These are phyloP conservation scores for Yarrowia sp. DNA, from an alignment of 805 yeast genomes.

Conservation along the genomic window DNA sequence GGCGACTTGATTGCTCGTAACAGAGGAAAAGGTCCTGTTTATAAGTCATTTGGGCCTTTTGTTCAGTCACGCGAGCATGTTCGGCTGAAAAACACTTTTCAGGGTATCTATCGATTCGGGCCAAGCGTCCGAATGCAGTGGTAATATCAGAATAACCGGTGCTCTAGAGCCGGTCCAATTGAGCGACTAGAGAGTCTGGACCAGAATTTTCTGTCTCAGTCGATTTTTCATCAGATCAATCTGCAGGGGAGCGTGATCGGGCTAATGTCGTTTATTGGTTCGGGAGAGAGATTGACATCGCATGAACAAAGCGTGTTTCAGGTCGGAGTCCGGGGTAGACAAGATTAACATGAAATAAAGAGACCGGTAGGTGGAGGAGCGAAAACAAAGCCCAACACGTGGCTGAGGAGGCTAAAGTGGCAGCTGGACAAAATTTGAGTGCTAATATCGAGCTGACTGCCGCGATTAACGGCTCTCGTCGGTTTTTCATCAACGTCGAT, in stretches of 20 bases:
- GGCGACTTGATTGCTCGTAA: neutral
- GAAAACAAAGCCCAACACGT: neutral
- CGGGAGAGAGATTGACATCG: conserved; percentile 15
- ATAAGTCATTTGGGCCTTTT: neutral
- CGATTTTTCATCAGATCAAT: neutral
- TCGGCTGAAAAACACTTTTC: no score
- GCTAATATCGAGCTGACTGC: no score
- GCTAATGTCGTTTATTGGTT: conserved; percentile 20
- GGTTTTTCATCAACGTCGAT: neutral
- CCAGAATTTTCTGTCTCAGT: neutral
- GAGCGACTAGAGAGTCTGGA: neutral
- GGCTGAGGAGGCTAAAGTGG: neutral
- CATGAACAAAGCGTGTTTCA: conserved; percentile 9
- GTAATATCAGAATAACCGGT: neutral
- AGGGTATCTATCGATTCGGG: conserved; percentile 1
- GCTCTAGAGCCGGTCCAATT: neutral
- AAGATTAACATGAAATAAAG: neutral
- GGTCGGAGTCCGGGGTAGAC: conserved; percentile 19
- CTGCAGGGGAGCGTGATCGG: conserved; percentile 3
- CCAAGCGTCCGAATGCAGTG: neutral
- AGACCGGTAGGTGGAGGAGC: neutral
- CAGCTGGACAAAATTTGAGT: neutral
- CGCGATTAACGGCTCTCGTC: neutral
- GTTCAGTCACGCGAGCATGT: neutral
- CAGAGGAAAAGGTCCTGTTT: neutral